These are phyloP conservation scores for Clonostachys chloroleuca DNA, from an alignment of 2,329 filamentous ascomycete genomes.

Conservation along the genomic window DNA sequence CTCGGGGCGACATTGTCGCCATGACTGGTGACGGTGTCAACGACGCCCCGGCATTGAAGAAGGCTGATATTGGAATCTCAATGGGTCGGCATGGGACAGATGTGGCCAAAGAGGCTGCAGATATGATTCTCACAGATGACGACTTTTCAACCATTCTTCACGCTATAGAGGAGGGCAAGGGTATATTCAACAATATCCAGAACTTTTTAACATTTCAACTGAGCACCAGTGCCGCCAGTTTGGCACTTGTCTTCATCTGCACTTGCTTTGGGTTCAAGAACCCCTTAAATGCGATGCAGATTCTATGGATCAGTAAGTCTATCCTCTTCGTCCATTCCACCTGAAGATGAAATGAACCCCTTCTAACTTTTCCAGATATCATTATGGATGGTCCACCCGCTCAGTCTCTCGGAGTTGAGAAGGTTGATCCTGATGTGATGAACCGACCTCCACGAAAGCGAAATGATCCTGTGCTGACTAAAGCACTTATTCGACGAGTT, in stretches of 20 bases:
- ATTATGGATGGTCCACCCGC: slow-evolving; percentile 99
- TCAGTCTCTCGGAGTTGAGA: slow-evolving; percentile 93
- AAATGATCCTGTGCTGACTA: slow-evolving; percentile 87
- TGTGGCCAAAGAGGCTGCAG: slow-evolving; percentile 93
- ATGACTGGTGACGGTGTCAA: slow-evolving; percentile 99
- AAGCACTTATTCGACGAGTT: slow-evolving; percentile 75
- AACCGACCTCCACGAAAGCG: slow-evolving; percentile 78
- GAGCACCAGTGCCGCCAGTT: slow-evolving; percentile 89
- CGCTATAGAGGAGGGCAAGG: slow-evolving; percentile 97
- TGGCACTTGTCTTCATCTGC: slow-evolving; percentile 88
- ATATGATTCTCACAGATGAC: slow-evolving; percentile 88
- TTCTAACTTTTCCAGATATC: slow-evolving; percentile 63
- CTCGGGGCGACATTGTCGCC: slow-evolving; percentile 91
- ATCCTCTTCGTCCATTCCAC: neutral
- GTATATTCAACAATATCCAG: slow-evolving; percentile 99
- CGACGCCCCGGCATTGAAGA: slow-evolving; percentile 93
- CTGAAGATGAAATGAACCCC: neutral
- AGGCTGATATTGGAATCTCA: slow-evolving; percentile 94
- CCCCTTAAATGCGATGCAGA: slow-evolving; percentile 98
- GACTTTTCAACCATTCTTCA: slow-evolving; percentile 89
- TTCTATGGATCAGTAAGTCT: slow-evolving; percentile 94
- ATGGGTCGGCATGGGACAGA: slow-evolving; percentile 96
- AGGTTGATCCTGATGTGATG: slow-evolving; percentile 93
- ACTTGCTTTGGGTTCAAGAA: slow-evolving; percentile 91
- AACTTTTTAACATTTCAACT: slow-evolving; percentile 99